Evolutionary conservation across 192 early-diverging fungal species (phyloP), one percentile per base, ranked within the genome.

Genomic region (Physocladia obscura): DNA sequence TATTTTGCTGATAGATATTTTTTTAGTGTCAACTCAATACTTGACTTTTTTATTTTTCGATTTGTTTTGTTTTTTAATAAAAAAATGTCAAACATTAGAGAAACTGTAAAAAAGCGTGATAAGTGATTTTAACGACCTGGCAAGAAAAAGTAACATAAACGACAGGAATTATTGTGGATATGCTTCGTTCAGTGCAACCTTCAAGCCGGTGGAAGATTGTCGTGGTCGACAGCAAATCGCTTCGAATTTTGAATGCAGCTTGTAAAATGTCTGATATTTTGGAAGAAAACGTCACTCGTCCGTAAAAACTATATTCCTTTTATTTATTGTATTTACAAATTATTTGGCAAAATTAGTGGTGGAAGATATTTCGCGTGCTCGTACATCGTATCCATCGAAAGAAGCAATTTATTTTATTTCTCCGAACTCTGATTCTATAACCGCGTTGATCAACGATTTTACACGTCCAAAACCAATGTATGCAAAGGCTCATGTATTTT

Each of bases 191-290:
- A 0, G 82, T 92, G 24, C 83, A 92, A 64, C 88, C 90, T 15
- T 80, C 88, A 17, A 83, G 82, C 54, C 77, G 82, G 61, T 94
- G 89, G 90, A 94, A 94, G 76, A 84, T 94, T 62, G 75, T 93
- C 2, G 89, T 94, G 11, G 85, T 93, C 0, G 93, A 94, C 82
- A 77, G 82, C 32, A 86, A 86, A 38, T 84, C 91, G 21, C 71
- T 87, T 55, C 86, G 89, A 36, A 86, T 94, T 37, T 74, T 93
- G 11, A 88, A 84, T 59, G 85, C 84, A 6, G 82, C 89, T 3
- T 89, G 88, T 76, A 92, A 91, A 69, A 93, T 90, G 84, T 82
- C 84, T 73, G 89, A 91, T 69, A 89, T 91, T 55, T 77, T 89
- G 8, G 88, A 91, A 67, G 85, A 88, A 67, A 89, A 90, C 36